These are phyloP conservation scores for Ottelia alismoides DNA, from an alignment of 106 monocot genomes.

Conservation along the genomic window DNA sequence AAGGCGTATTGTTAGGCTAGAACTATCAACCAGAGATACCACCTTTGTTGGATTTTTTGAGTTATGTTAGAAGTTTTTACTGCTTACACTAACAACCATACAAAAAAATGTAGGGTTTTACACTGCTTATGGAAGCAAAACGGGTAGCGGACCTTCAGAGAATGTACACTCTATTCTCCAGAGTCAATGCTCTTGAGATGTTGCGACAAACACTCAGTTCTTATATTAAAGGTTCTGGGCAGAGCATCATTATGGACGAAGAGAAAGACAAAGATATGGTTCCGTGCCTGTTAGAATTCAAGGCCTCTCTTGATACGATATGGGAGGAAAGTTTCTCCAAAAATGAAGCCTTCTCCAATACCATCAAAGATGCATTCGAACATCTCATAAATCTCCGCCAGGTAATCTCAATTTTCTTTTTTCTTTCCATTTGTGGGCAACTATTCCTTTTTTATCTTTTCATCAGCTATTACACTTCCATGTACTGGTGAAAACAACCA, in stretches of 20 bases:
- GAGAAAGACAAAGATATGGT: slow-evolving; percentile 98
- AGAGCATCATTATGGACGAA: slow-evolving; percentile 91
- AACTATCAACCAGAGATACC: no score
- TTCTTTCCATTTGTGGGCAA: no score
- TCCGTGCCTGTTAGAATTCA: slow-evolving; percentile 82
- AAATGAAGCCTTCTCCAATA: slow-evolving; percentile 90
- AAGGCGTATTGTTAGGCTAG: background rate
- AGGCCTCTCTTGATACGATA: slow-evolving; percentile 79
- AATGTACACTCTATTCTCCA: slow-evolving; percentile 71
- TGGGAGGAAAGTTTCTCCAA: slow-evolving; percentile 88
- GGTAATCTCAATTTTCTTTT: slow-evolving; percentile 32
- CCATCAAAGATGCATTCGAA: slow-evolving; percentile 97
- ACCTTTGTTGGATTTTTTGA: no score
- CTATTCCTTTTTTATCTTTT: no score
- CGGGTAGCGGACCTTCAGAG: slow-evolving; percentile 73
- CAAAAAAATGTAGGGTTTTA: slow-evolving; percentile 64
- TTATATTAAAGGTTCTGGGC: slow-evolving; percentile 80
- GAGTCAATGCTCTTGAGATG: slow-evolving; percentile 84
- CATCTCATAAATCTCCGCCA: slow-evolving; percentile 98
- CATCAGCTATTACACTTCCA: no score
- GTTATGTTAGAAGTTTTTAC: no score
- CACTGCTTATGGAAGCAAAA: slow-evolving; percentile 85
- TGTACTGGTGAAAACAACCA: no score
- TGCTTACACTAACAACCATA: no score
- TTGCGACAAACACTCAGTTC: slow-evolving; percentile 76